Evolutionary conservation across 2,329 filamentous ascomycete species (phyloP).

Genomic region (Pyricularia sp.): DNA sequence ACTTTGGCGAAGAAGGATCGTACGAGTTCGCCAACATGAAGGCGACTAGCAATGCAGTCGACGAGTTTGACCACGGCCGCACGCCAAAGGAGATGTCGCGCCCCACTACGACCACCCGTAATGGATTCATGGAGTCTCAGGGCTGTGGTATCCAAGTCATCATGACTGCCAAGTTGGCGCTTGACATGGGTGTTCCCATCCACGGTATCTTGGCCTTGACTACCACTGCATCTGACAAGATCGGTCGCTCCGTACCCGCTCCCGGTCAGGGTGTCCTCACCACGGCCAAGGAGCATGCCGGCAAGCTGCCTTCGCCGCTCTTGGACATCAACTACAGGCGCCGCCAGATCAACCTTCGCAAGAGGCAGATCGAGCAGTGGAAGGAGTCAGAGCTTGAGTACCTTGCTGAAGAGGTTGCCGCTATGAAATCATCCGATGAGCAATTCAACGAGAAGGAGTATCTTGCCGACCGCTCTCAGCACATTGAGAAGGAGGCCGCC

Average conservation of each 20-base stretch:
- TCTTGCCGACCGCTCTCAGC: slow-evolving; percentile 66
- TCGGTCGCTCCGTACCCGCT: slow-evolving; percentile 90
- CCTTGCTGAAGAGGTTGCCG: slow-evolving; percentile 80
- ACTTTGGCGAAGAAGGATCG: slow-evolving; percentile 97
- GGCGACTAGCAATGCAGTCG: slow-evolving; percentile 93
- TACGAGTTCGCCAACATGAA: slow-evolving; percentile 99
- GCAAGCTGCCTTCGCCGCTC: slow-evolving; percentile 89
- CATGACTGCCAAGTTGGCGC: slow-evolving; percentile 89
- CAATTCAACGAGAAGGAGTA: slow-evolving; percentile 77
- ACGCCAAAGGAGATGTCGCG: slow-evolving; percentile 97
- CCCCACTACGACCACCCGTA: slow-evolving; percentile 89
- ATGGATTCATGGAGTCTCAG: slow-evolving; percentile 99
- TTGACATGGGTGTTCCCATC: slow-evolving; percentile 98
- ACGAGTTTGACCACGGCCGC: slow-evolving; percentile 89
- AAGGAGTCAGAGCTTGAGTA: slow-evolving; percentile 90
- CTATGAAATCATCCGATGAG: slow-evolving; percentile 68
- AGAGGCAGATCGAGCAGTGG: slow-evolving; percentile 91
- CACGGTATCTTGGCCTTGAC: slow-evolving; percentile 90
- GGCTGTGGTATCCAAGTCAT: slow-evolving; percentile 97
- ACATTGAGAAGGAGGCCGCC: slow-evolving; percentile 78
- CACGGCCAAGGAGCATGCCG: slow-evolving; percentile 77
- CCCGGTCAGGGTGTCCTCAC: slow-evolving; percentile 95
- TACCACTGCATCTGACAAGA: slow-evolving; percentile 96
- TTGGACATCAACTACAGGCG: slow-evolving; percentile 96
- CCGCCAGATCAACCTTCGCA: slow-evolving; percentile 85